Base-by-base conservation (phyloP, 495 filamentous ascomycete species). In the Amniculicola lignicola region DNA sequence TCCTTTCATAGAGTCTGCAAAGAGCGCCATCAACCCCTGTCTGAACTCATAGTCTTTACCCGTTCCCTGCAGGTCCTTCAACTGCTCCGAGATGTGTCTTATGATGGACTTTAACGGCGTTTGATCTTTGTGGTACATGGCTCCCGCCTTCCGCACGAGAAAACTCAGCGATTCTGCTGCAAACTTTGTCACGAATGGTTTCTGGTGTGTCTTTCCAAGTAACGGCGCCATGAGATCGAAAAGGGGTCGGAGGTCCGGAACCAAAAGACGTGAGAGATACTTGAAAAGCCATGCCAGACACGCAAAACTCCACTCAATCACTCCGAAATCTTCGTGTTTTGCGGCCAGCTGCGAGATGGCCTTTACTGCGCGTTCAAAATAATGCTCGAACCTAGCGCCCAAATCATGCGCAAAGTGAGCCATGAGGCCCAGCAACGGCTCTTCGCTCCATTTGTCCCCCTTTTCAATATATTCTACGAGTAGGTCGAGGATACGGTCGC, bases 271-370 rank as follows among this genome's bases (percentile, higher is more conserved):
- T 2, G 90, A 92, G 16, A 99, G 80, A 62, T 95, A 97, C 66
- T 97, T 99, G 79, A 97, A 94, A 15, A 96, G 80, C 80, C 94
- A 96, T 57, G 93, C 89, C 12, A 99, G 78, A 63, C 89, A 90
- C 39, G 82, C 89, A 68, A 99, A 97, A 51, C 89, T 91, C 94
- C 93, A 97, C 73, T 99, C 90, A 29, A 94, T 85, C 14, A 89
- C 88, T 59, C 92, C 89, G 25, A 88, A 78, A 58, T 83, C 81
- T 1, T 72, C 56, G 62, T 87, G 79, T 42, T 76, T 80, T 19
- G 81, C 80, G 28, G 85, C 83, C 29, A 89, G 66, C 2, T 77
- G 79, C 4, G 78, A 71, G 33, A 97, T 80, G 47, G 93, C 69
- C 10, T 75, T 77, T 35, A 96, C 80, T 3, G 84, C 77, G 15